Percentiles rank a stretch among this genome's conserved stretches.
Conservation (phyloP, 371 early-diverging fungal genomes). For the Mucor plumbeus region DNA sequence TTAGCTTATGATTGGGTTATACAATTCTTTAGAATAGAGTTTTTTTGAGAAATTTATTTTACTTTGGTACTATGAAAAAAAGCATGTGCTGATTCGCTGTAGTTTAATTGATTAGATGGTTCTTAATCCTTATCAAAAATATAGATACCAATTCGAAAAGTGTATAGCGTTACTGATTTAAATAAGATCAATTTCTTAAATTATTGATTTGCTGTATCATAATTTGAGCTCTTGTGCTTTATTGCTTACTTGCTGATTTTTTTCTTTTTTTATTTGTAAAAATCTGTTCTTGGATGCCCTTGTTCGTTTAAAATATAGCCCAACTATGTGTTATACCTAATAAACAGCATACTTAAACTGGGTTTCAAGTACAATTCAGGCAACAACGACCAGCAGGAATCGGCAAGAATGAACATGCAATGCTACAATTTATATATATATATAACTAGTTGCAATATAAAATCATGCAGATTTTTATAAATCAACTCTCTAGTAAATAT, state of each 20-base stretch:
- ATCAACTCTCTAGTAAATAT: too few relatives aligned
- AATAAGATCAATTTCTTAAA: background rate
- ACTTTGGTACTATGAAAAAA: too few relatives aligned
- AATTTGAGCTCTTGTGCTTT: background rate
- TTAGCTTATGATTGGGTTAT: too few relatives aligned
- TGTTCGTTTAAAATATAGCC: background rate
- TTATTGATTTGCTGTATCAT: background rate
- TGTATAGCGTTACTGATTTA: background rate
- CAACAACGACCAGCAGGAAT: background rate
- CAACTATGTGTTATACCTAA: background rate
- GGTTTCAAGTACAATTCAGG: background rate
- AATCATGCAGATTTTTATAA: too few relatives aligned
- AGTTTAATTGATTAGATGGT: too few relatives aligned
- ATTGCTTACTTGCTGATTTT: background rate
- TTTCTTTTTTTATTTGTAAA: background rate
- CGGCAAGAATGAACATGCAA: background rate
- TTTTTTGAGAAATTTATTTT: too few relatives aligned
- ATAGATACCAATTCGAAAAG: background rate
- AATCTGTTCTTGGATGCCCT: background rate
- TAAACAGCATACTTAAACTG: background rate
- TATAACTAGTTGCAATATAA: too few relatives aligned
- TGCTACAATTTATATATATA: too few relatives aligned
- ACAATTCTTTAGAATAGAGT: too few relatives aligned
- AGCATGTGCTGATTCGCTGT: too few relatives aligned
- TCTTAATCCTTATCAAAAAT: too few relatives aligned